Base-by-base conservation (phyloP, 2,329 filamentous ascomycete genomes). In the Colletotrichum tropicale region DNA sequence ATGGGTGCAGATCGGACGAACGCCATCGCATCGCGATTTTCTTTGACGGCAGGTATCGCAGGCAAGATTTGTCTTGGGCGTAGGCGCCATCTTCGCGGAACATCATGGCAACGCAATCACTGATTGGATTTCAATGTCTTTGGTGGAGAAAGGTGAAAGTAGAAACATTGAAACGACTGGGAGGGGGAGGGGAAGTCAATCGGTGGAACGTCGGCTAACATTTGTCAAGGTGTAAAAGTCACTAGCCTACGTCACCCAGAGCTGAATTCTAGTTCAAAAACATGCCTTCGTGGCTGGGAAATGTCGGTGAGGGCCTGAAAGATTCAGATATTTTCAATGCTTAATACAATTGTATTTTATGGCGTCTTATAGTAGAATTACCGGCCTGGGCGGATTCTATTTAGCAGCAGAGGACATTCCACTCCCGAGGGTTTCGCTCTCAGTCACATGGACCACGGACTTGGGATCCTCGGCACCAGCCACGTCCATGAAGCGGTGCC, bases 401-500 rank as follows among this genome's bases (percentile, higher is more conserved):
- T 48, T 48, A 12, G 43, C 43, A 48, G 43, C 18, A 48, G 43
- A 48, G 18, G 43, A n/a, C 43, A 21, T 48, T 48, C 43, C 43
- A 21, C 18, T 12, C 43, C 18, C 18, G 12, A 48, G 43, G 43
- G 43, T 48, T 21, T n/a, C 43, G 9, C 18, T 28, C 28, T 61
- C 28, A n/a, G 56, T 28, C 26, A 32, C 56, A 28, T 61, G 56
- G 28, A 28, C 28, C 18, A 61, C 56, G 18, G 56, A 61, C 24
- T 61, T 61, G 4, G 7, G 18, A 32, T 61, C 15, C 18, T 30
- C 28, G 18, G 56, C 56, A 28, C 24, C 56, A 28, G 10, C 56
- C 56, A 61, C 28, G 15, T 61, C 56, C 56, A 30, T 30, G 58
- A 76, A 77, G 21, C 70, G 68, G 38, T 82, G 81, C 10, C 65